Conservation (phyloP, 768 basidiomycete genomes). For the Mycena epipterygia region DNA sequence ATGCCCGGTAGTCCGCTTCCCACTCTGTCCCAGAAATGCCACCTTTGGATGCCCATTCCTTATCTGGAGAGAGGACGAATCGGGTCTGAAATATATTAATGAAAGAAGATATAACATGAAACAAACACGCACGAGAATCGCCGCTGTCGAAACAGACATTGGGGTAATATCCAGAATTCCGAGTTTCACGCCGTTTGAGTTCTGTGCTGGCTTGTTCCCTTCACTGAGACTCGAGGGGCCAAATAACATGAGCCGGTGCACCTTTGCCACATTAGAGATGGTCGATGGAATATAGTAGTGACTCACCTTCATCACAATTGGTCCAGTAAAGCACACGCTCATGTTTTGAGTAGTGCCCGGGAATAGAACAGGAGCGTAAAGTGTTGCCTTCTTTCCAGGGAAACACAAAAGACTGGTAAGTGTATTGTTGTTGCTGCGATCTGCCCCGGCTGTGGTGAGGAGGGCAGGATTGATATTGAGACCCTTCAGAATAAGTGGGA, state of each 20-base stretch:
- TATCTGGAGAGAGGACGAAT: neutral
- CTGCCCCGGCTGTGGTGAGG: neutral
- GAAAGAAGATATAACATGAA: neutral
- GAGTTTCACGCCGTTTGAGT: slow-evolving; percentile 11
- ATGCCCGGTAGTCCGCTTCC: slow-evolving; percentile 3
- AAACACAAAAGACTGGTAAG: neutral
- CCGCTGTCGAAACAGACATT: neutral
- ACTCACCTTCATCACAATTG: neutral
- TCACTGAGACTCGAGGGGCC: neutral
- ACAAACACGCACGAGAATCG: neutral
- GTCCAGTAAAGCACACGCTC: neutral
- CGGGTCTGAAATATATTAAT: neutral
- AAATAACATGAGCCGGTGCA: neutral
- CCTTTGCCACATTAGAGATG: neutral
- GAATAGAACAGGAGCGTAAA: neutral
- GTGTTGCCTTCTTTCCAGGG: neutral
- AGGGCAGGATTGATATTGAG: neutral
- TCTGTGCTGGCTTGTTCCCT: neutral
- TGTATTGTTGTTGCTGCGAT: neutral
- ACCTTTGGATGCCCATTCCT: neutral
- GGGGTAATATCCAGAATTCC: neutral
- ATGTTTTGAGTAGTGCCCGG: neutral
- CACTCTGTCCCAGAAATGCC: neutral
- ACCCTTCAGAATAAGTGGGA: neutral
- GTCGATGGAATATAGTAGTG: too few species aligned